Evolutionary conservation across 2,329 filamentous ascomycete species (phyloP).

Genomic region (Coniochaeta sp.): DNA sequence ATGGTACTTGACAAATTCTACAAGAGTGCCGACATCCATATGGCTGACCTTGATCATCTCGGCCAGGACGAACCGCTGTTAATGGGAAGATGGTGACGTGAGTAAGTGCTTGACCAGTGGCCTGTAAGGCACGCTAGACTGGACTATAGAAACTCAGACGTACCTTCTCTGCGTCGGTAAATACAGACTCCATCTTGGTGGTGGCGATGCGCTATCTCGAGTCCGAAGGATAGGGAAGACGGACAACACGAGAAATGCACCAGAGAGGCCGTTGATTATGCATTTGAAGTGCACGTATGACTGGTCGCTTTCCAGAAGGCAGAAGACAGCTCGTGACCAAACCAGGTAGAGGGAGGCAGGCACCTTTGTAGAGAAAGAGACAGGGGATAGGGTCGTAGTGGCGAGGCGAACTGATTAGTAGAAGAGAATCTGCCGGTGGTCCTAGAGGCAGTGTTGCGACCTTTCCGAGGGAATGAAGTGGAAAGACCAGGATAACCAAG

Average conservation of each 20-base stretch:
- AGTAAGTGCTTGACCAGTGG: conserved; percentile 6
- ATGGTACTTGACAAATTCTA: conserved; percentile 35
- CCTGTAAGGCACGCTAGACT: background rate
- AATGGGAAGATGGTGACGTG: conserved; percentile 2
- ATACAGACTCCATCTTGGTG: conserved; percentile 33
- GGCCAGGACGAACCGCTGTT: conserved; percentile 48
- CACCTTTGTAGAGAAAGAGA: background rate
- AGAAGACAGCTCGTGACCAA: conserved; percentile 13
- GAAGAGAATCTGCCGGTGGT: background rate
- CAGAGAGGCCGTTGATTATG: conserved; percentile 10
- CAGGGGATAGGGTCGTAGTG: conserved; percentile 11
- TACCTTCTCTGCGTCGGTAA: conserved; percentile 48
- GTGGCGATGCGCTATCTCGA: conserved; percentile 6
- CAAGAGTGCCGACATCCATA: conserved; percentile 37
- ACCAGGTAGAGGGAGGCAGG: background rate
- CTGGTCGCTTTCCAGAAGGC: conserved; percentile 6
- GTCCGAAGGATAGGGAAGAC: conserved; percentile 12
- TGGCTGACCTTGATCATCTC: conserved; percentile 52
- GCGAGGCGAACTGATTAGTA: conserved; percentile 14
- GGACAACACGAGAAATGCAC: background rate
- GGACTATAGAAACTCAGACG: conserved; percentile 9
- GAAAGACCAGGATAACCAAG: background rate
- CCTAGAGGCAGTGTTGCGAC: background rate
- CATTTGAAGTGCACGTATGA: conserved; percentile 15
- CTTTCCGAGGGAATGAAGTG: background rate